phyloP scores from a whole-genome alignment of 306 rosid genomes.

The Glycine tomentella region DNA sequence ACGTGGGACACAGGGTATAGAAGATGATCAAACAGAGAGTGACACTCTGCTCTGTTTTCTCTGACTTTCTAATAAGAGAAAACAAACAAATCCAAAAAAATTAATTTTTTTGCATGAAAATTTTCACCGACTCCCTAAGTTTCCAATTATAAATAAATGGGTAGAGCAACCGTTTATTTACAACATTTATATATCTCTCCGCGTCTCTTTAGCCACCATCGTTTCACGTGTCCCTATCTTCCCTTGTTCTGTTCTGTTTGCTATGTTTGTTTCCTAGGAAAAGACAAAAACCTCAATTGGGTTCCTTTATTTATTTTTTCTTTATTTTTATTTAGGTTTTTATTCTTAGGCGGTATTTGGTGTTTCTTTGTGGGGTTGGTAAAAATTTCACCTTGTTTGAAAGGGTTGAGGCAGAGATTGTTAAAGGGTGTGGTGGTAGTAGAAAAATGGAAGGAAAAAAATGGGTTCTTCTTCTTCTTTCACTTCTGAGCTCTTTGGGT shows the following conservation, averaged over 20 bases:
- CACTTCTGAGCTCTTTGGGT: constrained; percentile 79
- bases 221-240: constrained; percentile 66
- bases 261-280: constrained; percentile 50
- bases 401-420: constrained; percentile 30
- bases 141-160: constrained; percentile 55
- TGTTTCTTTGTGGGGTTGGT: constrained; percentile 36
- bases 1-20: constrained; percentile 33
- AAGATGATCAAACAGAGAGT: not conserved
- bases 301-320: not conserved
- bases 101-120: not conserved
- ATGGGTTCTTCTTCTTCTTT: constrained; percentile 67
- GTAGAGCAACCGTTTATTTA: constrained; percentile 45
- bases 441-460: constrained; percentile 73
- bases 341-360: constrained; percentile 50
- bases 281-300: constrained; percentile 37
- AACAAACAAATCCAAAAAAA: constrained; percentile 7
- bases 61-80: not conserved
- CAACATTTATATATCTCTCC: not conserved
- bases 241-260: constrained; percentile 36
- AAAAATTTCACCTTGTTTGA: constrained; percentile 29
- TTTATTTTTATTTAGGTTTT: constrained; percentile 18
- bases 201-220: constrained; percentile 21
- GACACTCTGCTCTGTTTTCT: constrained; percentile 7
- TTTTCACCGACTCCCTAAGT: constrained; percentile 23
- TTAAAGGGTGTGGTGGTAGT: not conserved